These are phyloP conservation scores for Starmera amethionina DNA, from an alignment of 805 yeast genomes.

Conservation along the genomic window DNA sequence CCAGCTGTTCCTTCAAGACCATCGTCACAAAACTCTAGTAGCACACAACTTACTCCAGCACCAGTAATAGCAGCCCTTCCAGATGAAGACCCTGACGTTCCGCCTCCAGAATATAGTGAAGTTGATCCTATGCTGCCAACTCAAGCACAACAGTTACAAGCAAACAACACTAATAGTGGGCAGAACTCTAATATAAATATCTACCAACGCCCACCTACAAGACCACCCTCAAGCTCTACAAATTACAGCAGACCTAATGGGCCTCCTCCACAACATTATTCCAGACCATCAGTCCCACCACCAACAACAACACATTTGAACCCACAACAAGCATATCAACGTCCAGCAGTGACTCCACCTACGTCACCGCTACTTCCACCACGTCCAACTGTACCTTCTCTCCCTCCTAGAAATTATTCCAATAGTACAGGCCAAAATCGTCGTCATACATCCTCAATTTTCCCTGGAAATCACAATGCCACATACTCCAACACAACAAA, in stretches of 20 bases:
- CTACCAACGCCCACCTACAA: conserved; percentile 5
- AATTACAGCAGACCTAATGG: not conserved
- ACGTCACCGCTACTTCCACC: not conserved
- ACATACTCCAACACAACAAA: conserved; percentile 3
- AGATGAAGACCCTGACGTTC: conserved; percentile 13
- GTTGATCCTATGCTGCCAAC: conserved; percentile 15
- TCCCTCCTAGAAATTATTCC: not conserved
- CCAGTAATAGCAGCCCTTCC: not conserved
- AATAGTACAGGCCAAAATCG: not conserved
- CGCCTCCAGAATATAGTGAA: conserved; percentile 29
- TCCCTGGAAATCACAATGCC: conserved; percentile 5
- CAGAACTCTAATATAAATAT: not conserved
- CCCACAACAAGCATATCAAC: not conserved
- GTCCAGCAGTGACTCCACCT: not conserved
- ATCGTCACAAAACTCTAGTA: no score
- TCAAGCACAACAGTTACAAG: conserved; percentile 1
- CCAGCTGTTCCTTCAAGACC: no score
- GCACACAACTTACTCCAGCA: no score
- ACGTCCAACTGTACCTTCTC: not conserved
- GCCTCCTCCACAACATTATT: not conserved
- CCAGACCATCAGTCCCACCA: conserved; percentile 1
- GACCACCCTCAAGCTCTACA: conserved; percentile 3
- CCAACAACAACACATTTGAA: not conserved
- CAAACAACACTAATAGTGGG: conserved; percentile 1
- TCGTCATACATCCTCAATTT: not conserved